Conservation (phyloP, 139 green algal species). For the Chlorella sp. region DNA sequence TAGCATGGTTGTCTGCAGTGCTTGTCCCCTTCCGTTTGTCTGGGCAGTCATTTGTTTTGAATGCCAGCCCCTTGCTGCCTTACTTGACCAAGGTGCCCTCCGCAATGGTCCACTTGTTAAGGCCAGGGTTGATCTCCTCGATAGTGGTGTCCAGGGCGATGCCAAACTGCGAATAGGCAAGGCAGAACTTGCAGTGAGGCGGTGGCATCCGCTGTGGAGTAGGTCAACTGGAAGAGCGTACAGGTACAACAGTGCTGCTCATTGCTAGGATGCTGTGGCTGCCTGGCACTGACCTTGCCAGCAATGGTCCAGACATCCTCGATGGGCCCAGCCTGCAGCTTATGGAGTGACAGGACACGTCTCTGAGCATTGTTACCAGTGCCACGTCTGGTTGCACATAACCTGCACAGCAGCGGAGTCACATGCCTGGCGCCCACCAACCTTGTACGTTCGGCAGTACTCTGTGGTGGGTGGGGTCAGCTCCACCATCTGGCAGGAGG, state of each 20-base stretch:
- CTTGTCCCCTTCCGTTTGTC: no score
- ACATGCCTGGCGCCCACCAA: no score
- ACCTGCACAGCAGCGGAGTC: no score
- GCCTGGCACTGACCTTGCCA: not conserved
- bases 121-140: not conserved
- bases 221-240: no score
- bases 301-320: conserved; percentile 23
- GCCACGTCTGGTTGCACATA: no score
- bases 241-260: no score
- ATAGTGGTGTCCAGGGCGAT: not conserved
- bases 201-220: not conserved
- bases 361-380: no score
- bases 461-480: conserved; percentile 6
- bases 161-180: not conserved
- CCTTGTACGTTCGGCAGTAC: conserved; percentile 31
- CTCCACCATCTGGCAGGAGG: conserved; percentile 28
- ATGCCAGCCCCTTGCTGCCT: not conserved
- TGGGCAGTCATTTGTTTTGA: no score
- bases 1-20: no score
- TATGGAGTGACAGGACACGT: no score
- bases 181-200: not conserved
- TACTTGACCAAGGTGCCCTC: conserved; percentile 27
- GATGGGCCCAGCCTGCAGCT: not conserved
- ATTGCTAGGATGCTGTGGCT: no score
- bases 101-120: conserved; percentile 19